Evolutionary conservation across 2,329 filamentous ascomycete species (phyloP).

Genomic region (Cladorrhinum sp.): DNA sequence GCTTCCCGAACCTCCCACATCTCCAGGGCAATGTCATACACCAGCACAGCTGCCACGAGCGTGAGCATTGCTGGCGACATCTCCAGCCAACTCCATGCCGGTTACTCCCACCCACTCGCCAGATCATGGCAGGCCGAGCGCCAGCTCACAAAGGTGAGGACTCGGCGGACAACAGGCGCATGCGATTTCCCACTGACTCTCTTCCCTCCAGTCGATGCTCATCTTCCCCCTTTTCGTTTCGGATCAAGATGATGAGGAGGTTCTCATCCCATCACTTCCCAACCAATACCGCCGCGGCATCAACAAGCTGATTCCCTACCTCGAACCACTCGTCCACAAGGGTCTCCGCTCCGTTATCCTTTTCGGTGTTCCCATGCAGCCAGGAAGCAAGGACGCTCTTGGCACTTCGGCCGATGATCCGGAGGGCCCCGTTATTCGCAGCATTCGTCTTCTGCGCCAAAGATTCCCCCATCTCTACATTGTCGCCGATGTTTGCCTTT

Average conservation of each 20-base stretch:
- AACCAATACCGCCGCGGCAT: conserved; percentile 86
- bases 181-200: conserved; percentile 10
- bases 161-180: neutral
- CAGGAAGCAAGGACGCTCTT: conserved; percentile 81
- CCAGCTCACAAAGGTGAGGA: conserved; percentile 73
- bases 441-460: conserved; percentile 78
- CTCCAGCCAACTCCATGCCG: conserved; percentile 77
- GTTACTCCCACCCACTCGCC: conserved; percentile 76
- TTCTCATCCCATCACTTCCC: conserved; percentile 83
- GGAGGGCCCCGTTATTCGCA: conserved; percentile 82
- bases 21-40: conserved; percentile 63
- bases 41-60: conserved; percentile 65
- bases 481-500: conserved; percentile 89
- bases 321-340: conserved; percentile 83
- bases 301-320: conserved; percentile 79
- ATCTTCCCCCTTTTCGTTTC: conserved; percentile 97
- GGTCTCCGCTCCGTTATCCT: conserved; percentile 91
- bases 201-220: conserved; percentile 77
- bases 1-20: conserved; percentile 59
- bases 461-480: conserved; percentile 90
- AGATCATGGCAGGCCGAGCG: conserved; percentile 80
- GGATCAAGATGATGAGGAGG: conserved; percentile 90
- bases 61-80: conserved; percentile 73
- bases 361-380: conserved; percentile 85
- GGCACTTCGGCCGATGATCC: conserved; percentile 93